Evolutionary conservation across 805 yeast species (phyloP).

Genomic region (Yarrowia phangngaensis): DNA sequence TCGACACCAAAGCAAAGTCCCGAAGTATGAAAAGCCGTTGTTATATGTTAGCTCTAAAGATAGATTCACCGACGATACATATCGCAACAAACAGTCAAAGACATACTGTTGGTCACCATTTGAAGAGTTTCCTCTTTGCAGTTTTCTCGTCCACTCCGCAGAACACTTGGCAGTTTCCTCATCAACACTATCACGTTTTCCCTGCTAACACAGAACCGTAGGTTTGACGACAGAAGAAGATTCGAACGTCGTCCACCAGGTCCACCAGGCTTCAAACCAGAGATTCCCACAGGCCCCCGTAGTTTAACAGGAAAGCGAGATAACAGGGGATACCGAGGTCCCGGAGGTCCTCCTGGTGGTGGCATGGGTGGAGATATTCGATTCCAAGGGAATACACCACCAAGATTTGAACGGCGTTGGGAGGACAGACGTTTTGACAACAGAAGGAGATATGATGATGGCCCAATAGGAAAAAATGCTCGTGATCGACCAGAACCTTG

Average conservation of each 20-base stretch:
- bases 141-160: too few species aligned
- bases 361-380: conserved; percentile 4
- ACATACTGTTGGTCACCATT: too few species aligned
- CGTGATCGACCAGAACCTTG: conserved; percentile 6
- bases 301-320: conserved; percentile 27
- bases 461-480: background rate
- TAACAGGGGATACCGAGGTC: conserved; percentile 25
- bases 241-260: conserved; percentile 22
- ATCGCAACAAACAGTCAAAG: too few species aligned
- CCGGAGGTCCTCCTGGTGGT: conserved; percentile 16
- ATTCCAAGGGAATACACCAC: conserved; percentile 11
- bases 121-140: too few species aligned
- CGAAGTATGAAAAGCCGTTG: too few species aligned
- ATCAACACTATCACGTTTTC: background rate
- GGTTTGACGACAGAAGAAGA: conserved; percentile 20
- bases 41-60: too few species aligned
- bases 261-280: conserved; percentile 14
- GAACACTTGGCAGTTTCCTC: too few species aligned
- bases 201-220: conserved; percentile 16
- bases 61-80: too few species aligned
- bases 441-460: conserved; percentile 3
- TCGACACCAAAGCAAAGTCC: too few species aligned
- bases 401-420: conserved; percentile 14
- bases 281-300: conserved; percentile 19
- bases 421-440: conserved; percentile 8